Conservation (phyloP, 2,329 filamentous ascomycete species). For the Celoporthe dispersa region DNA sequence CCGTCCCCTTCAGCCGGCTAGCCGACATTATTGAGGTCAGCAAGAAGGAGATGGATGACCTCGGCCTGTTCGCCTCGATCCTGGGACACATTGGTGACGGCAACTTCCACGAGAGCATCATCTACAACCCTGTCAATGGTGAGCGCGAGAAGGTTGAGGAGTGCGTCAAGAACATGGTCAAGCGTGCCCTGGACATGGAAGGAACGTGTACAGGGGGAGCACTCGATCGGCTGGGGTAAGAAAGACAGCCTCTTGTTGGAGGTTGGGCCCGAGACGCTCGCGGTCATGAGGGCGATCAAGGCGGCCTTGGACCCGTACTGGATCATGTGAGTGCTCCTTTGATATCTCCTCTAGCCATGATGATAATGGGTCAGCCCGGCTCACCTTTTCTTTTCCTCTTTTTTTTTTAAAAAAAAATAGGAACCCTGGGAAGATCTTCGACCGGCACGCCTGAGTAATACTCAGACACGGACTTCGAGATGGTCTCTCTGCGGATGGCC, state of each 20-base stretch:
- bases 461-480: not conserved
- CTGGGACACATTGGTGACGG: slow-evolving; percentile 91
- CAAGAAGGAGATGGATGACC: slow-evolving; percentile 85
- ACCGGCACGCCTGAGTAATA: slow-evolving; percentile 48
- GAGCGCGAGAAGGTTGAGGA: slow-evolving; percentile 78
- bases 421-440: slow-evolving; percentile 91
- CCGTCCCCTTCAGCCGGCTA: slow-evolving; percentile 76
- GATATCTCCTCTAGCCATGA: not conserved
- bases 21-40: slow-evolving; percentile 80
- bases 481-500: not conserved
- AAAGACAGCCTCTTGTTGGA: slow-evolving; percentile 80
- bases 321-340: slow-evolving; percentile 61
- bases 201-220: slow-evolving; percentile 90
- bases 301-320: slow-evolving; percentile 80
- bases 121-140: slow-evolving; percentile 72
- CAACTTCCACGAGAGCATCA: slow-evolving; percentile 92
- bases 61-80: slow-evolving; percentile 85
- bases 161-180: slow-evolving; percentile 88
- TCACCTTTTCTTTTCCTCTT: slow-evolving; percentile 26
- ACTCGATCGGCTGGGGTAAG: slow-evolving; percentile 85
- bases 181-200: slow-evolving; percentile 90
- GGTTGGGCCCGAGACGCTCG: slow-evolving; percentile 78
- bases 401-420: too few species aligned
- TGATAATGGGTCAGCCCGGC: not conserved
- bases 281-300: slow-evolving; percentile 85